These are phyloP conservation scores for Syzygium grande DNA, from an alignment of 345 rosid species.

Conservation along the genomic window DNA sequence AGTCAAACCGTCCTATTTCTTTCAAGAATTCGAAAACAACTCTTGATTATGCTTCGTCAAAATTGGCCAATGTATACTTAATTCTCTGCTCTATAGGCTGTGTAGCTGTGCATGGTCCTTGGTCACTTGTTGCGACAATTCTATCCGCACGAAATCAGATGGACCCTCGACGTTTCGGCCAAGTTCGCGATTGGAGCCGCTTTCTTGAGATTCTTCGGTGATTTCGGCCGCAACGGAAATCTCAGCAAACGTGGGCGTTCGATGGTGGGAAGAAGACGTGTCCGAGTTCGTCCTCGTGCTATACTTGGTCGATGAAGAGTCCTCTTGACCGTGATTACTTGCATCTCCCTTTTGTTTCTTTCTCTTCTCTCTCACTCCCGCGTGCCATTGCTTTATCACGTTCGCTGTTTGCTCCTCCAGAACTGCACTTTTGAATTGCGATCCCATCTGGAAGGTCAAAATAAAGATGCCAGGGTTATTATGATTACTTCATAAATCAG, in stretches of 20 bases:
- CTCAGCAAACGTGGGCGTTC: slow-evolving; percentile 6
- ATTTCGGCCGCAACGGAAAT: not conserved
- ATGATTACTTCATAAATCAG: not conserved
- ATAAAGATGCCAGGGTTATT: not conserved
- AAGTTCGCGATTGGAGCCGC: not conserved
- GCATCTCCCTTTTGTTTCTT: slow-evolving; percentile 4
- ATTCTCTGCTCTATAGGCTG: not conserved
- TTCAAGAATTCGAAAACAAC: not conserved
- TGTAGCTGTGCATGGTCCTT: not conserved
- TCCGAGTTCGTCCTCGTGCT: not conserved
- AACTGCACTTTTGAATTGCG: slow-evolving; percentile 22
- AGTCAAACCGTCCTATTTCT: not conserved
- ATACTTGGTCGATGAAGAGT: not conserved
- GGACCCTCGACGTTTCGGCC: not conserved
- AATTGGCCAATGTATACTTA: not conserved
- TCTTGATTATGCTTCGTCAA: not conserved
- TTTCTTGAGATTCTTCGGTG: not conserved
- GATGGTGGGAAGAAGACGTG: slow-evolving; percentile 1
- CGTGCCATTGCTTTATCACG: slow-evolving; percentile 24
- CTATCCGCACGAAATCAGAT: not conserved
- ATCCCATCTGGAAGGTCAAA: slow-evolving; percentile 19
- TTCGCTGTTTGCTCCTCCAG: slow-evolving; percentile 20
- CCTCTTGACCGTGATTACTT: not conserved
- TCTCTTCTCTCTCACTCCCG: slow-evolving; percentile 14
- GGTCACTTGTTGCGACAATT: not conserved